A percentile compares a stretch with the other conserved stretches of the same genome.
Evolutionary conservation across 306 rosid species (phyloP).

Genomic region (Sesbania bispinosa): DNA sequence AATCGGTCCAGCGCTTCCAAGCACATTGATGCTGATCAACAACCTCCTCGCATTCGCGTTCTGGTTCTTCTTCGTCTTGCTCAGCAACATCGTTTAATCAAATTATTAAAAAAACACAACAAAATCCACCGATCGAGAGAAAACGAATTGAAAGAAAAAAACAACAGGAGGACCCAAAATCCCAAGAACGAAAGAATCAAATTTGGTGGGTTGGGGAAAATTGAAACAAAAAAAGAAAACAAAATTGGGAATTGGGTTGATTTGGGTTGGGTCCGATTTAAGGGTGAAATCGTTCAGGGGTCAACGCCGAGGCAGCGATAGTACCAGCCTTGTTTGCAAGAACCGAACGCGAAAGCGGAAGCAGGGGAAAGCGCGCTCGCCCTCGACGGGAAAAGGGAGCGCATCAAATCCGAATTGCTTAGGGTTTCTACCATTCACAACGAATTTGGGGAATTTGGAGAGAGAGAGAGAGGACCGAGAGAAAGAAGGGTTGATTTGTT

Average conservation of each 20-base stretch:
- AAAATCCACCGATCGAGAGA: neutral
- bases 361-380: conserved; percentile 78
- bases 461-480: neutral
- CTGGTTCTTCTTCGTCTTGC: conserved; percentile 82
- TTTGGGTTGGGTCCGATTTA: neutral
- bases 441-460: neutral
- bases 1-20: conserved; percentile 95
- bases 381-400: conserved; percentile 59
- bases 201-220: no score
- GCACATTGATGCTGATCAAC: conserved; percentile 73
- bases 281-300: conserved; percentile 44
- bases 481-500: neutral
- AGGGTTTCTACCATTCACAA: conserved; percentile 98
- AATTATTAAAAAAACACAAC: neutral
- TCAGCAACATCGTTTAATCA: conserved; percentile 55
- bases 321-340: conserved; percentile 98
- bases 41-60: conserved; percentile 55
- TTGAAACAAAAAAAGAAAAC: neutral
- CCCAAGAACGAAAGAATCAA: neutral
- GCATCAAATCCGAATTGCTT: conserved; percentile 59
- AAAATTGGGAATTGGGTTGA: neutral
- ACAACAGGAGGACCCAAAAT: neutral
- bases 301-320: conserved; percentile 98
- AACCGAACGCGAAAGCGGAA: conserved; percentile 69
- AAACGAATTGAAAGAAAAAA: neutral